Evolutionary conservation across 768 basidiomycete genomes (phyloP).

Genomic region (Hericium coralloides): DNA sequence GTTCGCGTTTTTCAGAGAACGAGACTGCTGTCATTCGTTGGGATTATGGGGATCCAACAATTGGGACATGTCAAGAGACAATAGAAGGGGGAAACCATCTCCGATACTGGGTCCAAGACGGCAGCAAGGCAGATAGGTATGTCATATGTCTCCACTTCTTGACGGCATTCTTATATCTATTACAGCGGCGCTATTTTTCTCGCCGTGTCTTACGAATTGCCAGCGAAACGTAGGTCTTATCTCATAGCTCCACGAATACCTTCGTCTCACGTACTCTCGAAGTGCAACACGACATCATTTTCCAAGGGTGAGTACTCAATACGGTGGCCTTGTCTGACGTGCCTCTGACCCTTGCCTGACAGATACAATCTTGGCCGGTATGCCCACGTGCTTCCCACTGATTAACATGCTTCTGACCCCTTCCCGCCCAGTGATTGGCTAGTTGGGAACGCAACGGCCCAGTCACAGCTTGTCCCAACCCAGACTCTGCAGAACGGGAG

Average conservation of each 20-base stretch:
- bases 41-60: slow-evolving; percentile 69
- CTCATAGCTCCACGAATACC: not conserved
- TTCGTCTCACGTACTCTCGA: not conserved
- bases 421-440: slow-evolving; percentile 56
- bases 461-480: slow-evolving; percentile 33
- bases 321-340: not conserved
- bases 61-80: slow-evolving; percentile 85
- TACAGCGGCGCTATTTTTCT: slow-evolving; percentile 64
- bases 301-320: slow-evolving; percentile 44
- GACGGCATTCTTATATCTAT: not conserved
- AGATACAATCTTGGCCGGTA: slow-evolving; percentile 72
- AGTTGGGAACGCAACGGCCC: slow-evolving; percentile 72
- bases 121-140: slow-evolving; percentile 48
- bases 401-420: not conserved
- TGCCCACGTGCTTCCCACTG: slow-evolving; percentile 8
- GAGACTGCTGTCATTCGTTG: slow-evolving; percentile 80
- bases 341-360: not conserved
- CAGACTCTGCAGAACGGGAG: slow-evolving; percentile 43
- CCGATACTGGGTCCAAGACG: slow-evolving; percentile 83
- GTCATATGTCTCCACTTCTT: slow-evolving; percentile 11
- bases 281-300: slow-evolving; percentile 64
- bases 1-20: slow-evolving; percentile 40
- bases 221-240: slow-evolving; percentile 42
- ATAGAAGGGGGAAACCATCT: slow-evolving; percentile 83
- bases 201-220: slow-evolving; percentile 66